phyloP scores from a whole-genome alignment of 1,284 basidiomycete genomes.

The Neolentinus lepideus region DNA sequence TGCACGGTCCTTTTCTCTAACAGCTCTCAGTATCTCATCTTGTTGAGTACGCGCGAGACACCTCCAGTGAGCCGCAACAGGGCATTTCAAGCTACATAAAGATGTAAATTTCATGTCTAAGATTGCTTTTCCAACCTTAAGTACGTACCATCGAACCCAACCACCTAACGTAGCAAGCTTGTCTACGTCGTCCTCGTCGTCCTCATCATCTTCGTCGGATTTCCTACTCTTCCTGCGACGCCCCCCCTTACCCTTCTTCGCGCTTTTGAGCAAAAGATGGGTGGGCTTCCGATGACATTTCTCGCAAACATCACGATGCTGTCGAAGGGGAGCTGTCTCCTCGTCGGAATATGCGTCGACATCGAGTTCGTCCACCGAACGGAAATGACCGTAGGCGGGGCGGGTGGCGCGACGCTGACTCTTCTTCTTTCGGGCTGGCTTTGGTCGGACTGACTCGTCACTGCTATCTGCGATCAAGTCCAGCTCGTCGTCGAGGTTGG shows the following conservation, averaged over 20 bases:
- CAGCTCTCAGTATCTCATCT: conserved; percentile 66
- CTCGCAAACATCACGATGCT: conserved; percentile 61
- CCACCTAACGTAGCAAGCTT: conserved; percentile 56
- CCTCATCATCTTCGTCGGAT: conserved; percentile 51
- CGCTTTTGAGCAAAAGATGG: conserved; percentile 39
- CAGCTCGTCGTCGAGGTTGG: conserved; percentile 20
- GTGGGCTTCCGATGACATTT: conserved; percentile 59
- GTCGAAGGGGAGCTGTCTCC: conserved; percentile 42
- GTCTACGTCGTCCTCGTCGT: conserved; percentile 50
- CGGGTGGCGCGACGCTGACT: conserved; percentile 33
- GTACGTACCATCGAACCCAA: conserved; percentile 79
- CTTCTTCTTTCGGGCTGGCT: conserved; percentile 18
- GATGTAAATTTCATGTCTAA: conserved; percentile 7
- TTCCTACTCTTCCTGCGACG: conserved; percentile 36
- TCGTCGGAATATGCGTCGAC: conserved; percentile 53
- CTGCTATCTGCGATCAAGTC: conserved; percentile 22
- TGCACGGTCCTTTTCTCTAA: conserved; percentile 36
- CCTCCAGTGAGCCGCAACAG: conserved; percentile 72
- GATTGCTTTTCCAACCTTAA: conserved; percentile 1
- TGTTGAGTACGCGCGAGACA: conserved; percentile 64
- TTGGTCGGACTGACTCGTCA: conserved; percentile 7
- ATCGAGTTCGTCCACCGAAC: conserved; percentile 47
- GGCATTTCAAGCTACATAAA: conserved; percentile 59
- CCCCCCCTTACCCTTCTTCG: conserved; percentile 30
- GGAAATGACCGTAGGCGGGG: conserved; percentile 63